Percentiles rank a stretch among this genome's conserved stretches.
These are phyloP conservation scores for Fusarium concolor DNA, from an alignment of 2,329 filamentous ascomycete species.

Conservation along the genomic window DNA sequence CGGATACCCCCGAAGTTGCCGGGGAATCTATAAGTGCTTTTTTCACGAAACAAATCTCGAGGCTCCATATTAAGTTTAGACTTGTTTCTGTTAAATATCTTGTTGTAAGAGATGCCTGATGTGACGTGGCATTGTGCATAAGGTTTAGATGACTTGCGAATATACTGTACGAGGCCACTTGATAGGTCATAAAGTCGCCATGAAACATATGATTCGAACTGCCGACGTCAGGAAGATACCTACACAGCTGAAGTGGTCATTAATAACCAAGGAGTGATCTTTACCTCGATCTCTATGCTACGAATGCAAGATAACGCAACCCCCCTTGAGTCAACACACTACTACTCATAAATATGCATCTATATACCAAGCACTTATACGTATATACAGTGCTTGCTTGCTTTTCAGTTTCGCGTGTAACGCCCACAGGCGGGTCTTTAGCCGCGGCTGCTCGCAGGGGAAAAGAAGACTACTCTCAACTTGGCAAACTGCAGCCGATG, in stretches of 20 bases:
- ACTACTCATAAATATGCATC: neutral
- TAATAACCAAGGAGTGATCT: neutral
- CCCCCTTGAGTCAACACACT: slow-evolving; percentile 13
- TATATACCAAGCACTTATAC: too few relatives aligned
- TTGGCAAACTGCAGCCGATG: slow-evolving; percentile 21
- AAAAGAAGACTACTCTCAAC: slow-evolving; percentile 27
- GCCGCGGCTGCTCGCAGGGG: slow-evolving; percentile 28
- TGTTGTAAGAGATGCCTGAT: neutral
- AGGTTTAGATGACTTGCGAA: neutral
- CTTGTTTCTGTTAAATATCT: neutral
- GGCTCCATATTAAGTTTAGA: slow-evolving; percentile 14
- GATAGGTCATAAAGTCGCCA: neutral
- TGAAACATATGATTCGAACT: slow-evolving; percentile 3
- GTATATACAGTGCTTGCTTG: neutral
- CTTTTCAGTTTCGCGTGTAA: slow-evolving; percentile 39
- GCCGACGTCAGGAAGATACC: neutral
- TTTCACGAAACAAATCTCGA: slow-evolving; percentile 7
- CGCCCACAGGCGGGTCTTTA: slow-evolving; percentile 25
- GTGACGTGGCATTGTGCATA: neutral
- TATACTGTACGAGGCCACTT: neutral
- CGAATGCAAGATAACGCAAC: slow-evolving; percentile 42
- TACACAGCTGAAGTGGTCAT: neutral
- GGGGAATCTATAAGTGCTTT: slow-evolving; percentile 5
- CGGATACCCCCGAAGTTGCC: slow-evolving; percentile 24
- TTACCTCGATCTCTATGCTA: slow-evolving; percentile 15